Conservation (phyloP, 352 stramenopile species). For the Phytophthora idaei region DNA sequence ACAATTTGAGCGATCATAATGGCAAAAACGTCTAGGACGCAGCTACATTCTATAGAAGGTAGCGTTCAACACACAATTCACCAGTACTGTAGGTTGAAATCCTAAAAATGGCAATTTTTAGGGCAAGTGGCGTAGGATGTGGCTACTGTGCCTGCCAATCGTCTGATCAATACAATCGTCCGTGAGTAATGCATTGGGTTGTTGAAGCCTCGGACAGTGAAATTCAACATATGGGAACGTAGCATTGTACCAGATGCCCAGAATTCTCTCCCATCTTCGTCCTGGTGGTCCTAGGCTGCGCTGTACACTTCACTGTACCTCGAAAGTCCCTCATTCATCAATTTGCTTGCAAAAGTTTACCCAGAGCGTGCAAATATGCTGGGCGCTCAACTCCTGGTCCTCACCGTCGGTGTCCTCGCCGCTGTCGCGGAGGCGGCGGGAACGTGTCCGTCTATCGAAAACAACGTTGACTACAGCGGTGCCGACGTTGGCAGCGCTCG, state of each 20-base stretch:
- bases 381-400: conserved; percentile 3
- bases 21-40: too few species aligned
- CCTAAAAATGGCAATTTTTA: too few species aligned
- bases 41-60: too few species aligned
- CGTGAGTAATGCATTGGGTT: neutral
- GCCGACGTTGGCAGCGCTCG: conserved; percentile 4
- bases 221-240: conserved; percentile 15
- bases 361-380: conserved; percentile 10
- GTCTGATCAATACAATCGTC: neutral
- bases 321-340: neutral
- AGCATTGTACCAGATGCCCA: neutral
- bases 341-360: neutral
- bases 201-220: neutral
- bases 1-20: too few species aligned
- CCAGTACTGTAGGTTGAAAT: too few species aligned
- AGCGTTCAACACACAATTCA: too few species aligned
- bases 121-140: too few species aligned
- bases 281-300: conserved; percentile 7
- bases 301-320: neutral
- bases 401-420: conserved; percentile 7
- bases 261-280: conserved; percentile 2
- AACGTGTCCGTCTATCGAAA: conserved; percentile 14
- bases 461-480: conserved; percentile 17
- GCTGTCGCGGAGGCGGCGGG: conserved; percentile 7
- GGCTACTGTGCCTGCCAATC: neutral